Base-by-base conservation (phyloP, 2,329 filamentous ascomycete species). In the Eutypa lata region DNA sequence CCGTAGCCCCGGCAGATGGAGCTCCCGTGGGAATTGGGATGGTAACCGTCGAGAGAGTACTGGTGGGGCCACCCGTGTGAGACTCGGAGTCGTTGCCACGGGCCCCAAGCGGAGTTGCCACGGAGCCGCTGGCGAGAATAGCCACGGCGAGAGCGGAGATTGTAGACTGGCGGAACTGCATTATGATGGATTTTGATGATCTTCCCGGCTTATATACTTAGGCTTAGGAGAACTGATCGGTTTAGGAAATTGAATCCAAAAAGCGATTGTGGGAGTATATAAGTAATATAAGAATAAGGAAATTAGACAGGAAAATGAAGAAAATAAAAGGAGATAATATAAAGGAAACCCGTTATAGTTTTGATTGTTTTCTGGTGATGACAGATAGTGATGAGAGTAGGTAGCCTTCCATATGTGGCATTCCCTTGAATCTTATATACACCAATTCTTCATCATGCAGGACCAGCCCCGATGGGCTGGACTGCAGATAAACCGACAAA, bases 41-140 rank as follows among this genome's bases (percentile, higher is more conserved):
- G 33, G 54, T 14, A 35, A 38, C 52, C 19, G 49, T 51, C 24
- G 56, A 10, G 37, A 48, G 22, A 44, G 38, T 13, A 42, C 54
- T 42, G 8, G 16, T 22, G n/a, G 16, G 18, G 19, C n/a, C 18
- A 21, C n/a, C 0, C 35, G 26, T 48, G 28, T 54, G 16, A 35
- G 35, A 52, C 21, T 48, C 51, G 26, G 55, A 10, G 42, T 49
- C 21, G 44, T 57, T 16, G 56, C 50, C 3, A 57, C 55, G 7
- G 51, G 53, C 16, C 52, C 57, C 2, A 48, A 52, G 65, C 52
- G 50, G 56, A 16, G 51, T 53, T 31, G 68, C 60, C 19, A 67
- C 47, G 37, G 72, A 67, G 55, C 69, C 66, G 50, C 71, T 68
- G 53, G 73, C 72, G 68, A 78, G 56, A 58, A 75, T 61, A 64